These are phyloP conservation scores for Pueraria montana DNA, from an alignment of 306 rosid species.

Conservation along the genomic window DNA sequence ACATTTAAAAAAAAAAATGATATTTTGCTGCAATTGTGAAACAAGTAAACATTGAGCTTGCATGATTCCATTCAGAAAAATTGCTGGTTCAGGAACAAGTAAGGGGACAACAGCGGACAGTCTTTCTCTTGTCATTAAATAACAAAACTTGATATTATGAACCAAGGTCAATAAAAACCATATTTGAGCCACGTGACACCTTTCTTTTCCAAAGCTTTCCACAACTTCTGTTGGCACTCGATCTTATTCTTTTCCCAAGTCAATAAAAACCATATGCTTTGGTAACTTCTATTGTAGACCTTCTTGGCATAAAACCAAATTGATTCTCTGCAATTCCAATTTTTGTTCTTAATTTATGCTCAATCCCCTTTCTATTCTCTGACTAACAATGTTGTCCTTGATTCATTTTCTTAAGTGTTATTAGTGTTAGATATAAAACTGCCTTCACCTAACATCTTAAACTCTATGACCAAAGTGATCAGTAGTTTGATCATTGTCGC, in stretches of 20 bases:
- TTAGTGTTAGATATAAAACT: neutral
- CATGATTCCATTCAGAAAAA: neutral
- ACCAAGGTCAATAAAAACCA: neutral
- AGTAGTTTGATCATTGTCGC: neutral
- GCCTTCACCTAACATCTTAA: neutral
- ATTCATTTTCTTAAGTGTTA: conserved; percentile 18
- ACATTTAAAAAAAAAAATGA: neutral
- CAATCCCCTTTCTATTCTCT: neutral
- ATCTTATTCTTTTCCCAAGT: neutral
- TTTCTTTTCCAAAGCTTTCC: neutral
- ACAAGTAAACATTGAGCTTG: conserved; percentile 11
- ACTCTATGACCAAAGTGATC: neutral
- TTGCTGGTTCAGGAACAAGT: conserved; percentile 1
- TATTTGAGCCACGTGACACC: neutral
- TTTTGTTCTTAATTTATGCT: neutral
- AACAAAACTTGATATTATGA: neutral
- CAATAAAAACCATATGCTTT: neutral
- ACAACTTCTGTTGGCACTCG: neutral
- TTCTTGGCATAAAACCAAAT: neutral
- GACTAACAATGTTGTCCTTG: neutral
- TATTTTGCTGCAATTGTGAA: conserved; percentile 1
- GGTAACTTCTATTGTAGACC: neutral
- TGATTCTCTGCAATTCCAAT: neutral
- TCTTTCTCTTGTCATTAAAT: conserved; percentile 2
- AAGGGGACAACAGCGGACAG: neutral